Conservation (phyloP, 1,139 yeast genomes). For the Tardiomyces depauwii region DNA sequence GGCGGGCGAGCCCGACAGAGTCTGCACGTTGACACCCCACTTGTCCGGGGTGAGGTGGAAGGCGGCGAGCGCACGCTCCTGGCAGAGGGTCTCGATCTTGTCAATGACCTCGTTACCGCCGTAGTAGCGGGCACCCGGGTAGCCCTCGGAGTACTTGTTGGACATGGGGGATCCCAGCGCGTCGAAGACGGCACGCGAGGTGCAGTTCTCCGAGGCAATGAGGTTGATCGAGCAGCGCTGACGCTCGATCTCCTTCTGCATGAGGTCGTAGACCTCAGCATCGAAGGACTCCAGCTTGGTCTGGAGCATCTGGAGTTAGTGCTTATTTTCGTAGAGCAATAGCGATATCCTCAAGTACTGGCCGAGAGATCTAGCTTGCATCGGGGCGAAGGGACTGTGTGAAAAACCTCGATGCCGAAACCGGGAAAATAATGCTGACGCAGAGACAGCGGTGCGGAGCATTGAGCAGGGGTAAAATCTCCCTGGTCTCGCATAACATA, state of each 20-base stretch:
- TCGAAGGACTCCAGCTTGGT: conserved; percentile 40
- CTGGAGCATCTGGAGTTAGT: not conserved
- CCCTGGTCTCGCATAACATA: no score
- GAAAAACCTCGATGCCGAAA: no score
- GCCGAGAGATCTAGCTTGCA: no score
- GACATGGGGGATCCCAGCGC: conserved; percentile 93
- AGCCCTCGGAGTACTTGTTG: conserved; percentile 97
- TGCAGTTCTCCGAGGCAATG: conserved; percentile 92
- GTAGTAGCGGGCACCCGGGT: conserved; percentile 94
- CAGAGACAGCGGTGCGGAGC: no score
- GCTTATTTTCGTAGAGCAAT: not conserved
- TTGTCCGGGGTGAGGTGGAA: conserved; percentile 60
- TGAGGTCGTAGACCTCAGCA: conserved; percentile 75
- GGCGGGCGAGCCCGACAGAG: conserved; percentile 94
- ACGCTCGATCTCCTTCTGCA: conserved; percentile 63
- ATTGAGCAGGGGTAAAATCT: no score
- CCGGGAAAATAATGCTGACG: no score
- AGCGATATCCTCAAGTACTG: no score
- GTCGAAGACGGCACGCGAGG: conserved; percentile 90
- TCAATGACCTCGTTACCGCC: conserved; percentile 96
- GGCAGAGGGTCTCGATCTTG: conserved; percentile 81
- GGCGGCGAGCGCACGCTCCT: conserved; percentile 81
- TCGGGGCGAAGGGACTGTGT: no score
- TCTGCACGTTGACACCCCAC: conserved; percentile 97
- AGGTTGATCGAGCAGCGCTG: conserved; percentile 84